Evolutionary conservation across 108 stramenopile species (phyloP), one percentile per base, ranked within the genome.

Genomic region (Conticribra weissflogii): DNA sequence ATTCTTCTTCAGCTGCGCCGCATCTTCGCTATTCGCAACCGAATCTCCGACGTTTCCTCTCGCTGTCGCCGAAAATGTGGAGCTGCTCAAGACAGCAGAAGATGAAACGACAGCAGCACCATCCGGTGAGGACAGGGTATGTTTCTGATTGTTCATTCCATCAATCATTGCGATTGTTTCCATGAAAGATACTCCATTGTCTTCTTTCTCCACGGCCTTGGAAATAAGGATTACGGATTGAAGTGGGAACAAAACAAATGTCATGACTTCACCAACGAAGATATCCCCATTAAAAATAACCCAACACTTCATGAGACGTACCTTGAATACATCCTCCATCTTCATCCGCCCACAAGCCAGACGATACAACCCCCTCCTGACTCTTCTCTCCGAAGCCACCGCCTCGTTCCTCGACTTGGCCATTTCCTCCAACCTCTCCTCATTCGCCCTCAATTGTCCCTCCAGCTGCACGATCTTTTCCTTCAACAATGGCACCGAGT

Each of bases 321-420:
- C 71, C 71, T 87, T 88, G 45, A 94, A 60, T 9, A 91, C 85
- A 64, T 94, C 88, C 24, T 84, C 81, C 50, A 86, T 33, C 46
- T 83, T 76, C 63, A 91, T 66, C 16, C 89, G 69, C 15, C 85
- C 81, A 55, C 85, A 67, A 1, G 87, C 84, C n/a, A 94, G 71
- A 29, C 90, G 82, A 79, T 94, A 90, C 7, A 94, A 49, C 18
- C 89, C 87, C 44, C 93, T 82, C 34, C 93, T 65, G n/a, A 91
- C 82, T 32, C 88, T 78, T 46, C 86, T 78, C 34, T 94, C 93
- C 0, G 81, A 84, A 21, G 84, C 71, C 21, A 62, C 53, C 9
- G 88, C 81, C 67, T 88, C 88, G 59, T 91, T 90, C 24, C 87
- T 67, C 3, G 87, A 78, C 24, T 81, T 59, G 1, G 87, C 81